Conservation (phyloP, 768 basidiomycete genomes). For the Trametes villosa region DNA sequence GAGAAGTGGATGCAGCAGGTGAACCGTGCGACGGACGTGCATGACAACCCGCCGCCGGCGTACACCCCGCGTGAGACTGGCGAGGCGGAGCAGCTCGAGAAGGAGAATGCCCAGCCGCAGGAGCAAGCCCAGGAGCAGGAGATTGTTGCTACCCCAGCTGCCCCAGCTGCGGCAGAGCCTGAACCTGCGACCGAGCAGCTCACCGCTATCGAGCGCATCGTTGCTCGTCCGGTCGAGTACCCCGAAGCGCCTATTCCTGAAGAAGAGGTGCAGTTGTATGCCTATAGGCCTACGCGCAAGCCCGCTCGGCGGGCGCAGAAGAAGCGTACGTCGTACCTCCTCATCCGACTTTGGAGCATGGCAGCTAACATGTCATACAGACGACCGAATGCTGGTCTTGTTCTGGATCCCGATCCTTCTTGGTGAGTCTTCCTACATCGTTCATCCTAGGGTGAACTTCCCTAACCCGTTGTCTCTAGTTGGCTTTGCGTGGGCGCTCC, state of each 20-base stretch:
- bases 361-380: slow-evolving; percentile 40
- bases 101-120: slow-evolving; percentile 20
- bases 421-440: slow-evolving; percentile 51
- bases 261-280: slow-evolving; percentile 71
- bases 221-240: slow-evolving; percentile 46
- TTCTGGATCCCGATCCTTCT: slow-evolving; percentile 89
- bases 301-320: slow-evolving; percentile 54
- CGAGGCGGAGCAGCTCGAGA: slow-evolving; percentile 25
- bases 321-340: slow-evolving; percentile 59
- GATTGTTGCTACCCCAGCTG: too few species aligned
- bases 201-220: slow-evolving; percentile 39
- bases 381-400: slow-evolving; percentile 81
- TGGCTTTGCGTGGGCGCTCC: slow-evolving; percentile 39
- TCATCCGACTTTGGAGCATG: background rate
- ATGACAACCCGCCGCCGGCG: slow-evolving; percentile 68
- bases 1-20: slow-evolving; percentile 73
- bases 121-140: too few species aligned
- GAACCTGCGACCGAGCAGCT: slow-evolving; percentile 12
- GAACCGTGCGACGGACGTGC: slow-evolving; percentile 47
- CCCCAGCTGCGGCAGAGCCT: too few species aligned
- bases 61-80: slow-evolving; percentile 62
- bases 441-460: background rate
- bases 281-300: slow-evolving; percentile 57
- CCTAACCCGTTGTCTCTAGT: slow-evolving; percentile 24
- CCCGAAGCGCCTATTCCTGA: slow-evolving; percentile 54